Percentiles rank a stretch among this genome's conserved stretches.
Conservation (phyloP, 2,329 filamentous ascomycete species). For the Fusarium mangiferae region DNA sequence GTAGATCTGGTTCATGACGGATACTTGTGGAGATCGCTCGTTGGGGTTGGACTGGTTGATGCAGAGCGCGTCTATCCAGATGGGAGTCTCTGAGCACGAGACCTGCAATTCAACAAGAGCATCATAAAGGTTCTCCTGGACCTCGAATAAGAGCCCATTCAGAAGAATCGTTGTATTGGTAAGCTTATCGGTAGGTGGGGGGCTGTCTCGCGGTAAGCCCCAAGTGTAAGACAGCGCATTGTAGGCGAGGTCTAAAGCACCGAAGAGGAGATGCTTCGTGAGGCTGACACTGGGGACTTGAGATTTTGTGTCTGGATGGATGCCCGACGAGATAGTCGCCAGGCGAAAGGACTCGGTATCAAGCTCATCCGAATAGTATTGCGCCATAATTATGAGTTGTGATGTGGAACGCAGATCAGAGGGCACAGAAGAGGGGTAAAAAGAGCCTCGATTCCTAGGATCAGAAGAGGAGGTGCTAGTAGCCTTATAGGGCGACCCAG, state of each 20-base stretch:
- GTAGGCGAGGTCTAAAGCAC: neutral
- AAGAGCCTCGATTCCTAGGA: neutral
- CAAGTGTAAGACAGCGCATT: conserved; percentile 13
- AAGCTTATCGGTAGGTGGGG: accelerated
- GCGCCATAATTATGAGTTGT: neutral
- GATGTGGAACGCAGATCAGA: neutral
- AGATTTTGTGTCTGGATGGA: accelerated
- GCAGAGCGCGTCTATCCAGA: conserved; percentile 6
- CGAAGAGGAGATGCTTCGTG: neutral
- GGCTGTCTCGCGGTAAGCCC: neutral
- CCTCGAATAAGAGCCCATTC: accelerated
- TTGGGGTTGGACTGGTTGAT: neutral
- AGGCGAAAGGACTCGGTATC: neutral
- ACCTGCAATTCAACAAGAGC: neutral
- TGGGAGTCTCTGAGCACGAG: neutral
- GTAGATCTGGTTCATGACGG: neutral
- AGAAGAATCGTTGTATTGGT: accelerated
- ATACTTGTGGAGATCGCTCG: conserved; percentile 2
- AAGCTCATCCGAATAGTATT: neutral
- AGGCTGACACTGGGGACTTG: neutral
- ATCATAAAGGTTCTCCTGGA: neutral
- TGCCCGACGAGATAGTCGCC: neutral
- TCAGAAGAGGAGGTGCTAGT: neutral
- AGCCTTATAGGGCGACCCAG: neutral
- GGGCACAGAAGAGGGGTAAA: neutral